A percentile compares a stretch with the other conserved stretches of the same genome.
phyloP scores from a whole-genome alignment of 2,329 filamentous ascomycete genomes.

The Scedosporium boydii region DNA sequence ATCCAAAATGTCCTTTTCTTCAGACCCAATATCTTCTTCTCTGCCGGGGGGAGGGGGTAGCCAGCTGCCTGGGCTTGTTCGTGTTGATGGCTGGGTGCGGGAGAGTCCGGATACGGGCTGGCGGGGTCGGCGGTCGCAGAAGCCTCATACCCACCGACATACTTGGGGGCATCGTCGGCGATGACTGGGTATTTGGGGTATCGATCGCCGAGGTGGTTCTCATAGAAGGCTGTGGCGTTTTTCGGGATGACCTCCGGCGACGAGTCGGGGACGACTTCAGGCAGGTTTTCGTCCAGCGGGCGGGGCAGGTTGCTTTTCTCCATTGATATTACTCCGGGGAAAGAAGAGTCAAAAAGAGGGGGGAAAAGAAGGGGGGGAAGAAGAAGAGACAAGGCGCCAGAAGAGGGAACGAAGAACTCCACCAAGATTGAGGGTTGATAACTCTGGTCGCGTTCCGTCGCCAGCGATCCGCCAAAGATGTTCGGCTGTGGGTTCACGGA shows the following conservation, averaged over 20 bases:
- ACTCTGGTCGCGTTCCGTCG: too few relatives aligned
- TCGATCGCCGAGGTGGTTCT: not conserved
- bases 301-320: not conserved
- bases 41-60: not conserved
- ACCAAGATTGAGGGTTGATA: too few relatives aligned
- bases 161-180: not conserved
- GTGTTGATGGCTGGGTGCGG: not conserved
- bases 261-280: slow-evolving; percentile 8
- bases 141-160: not conserved
- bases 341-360: not conserved
- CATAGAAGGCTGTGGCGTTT: not conserved
- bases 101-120: not conserved
- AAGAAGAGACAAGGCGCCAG: not conserved
- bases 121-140: not conserved
- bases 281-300: slow-evolving; percentile 8
- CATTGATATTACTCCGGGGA: not conserved
- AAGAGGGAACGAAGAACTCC: too few relatives aligned
- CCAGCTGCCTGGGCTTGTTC: not conserved
- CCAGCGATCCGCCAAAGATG: too few relatives aligned
- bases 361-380: not conserved
- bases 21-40: not conserved
- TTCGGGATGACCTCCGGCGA: slow-evolving; percentile 5
- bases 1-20: slow-evolving; percentile 1
- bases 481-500: too few relatives aligned
- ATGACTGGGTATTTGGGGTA: slow-evolving; percentile 3